Evolutionary conservation across 2,329 filamentous ascomycete genomes (phyloP).

Genomic region (Apiospora rasikravindrae): DNA sequence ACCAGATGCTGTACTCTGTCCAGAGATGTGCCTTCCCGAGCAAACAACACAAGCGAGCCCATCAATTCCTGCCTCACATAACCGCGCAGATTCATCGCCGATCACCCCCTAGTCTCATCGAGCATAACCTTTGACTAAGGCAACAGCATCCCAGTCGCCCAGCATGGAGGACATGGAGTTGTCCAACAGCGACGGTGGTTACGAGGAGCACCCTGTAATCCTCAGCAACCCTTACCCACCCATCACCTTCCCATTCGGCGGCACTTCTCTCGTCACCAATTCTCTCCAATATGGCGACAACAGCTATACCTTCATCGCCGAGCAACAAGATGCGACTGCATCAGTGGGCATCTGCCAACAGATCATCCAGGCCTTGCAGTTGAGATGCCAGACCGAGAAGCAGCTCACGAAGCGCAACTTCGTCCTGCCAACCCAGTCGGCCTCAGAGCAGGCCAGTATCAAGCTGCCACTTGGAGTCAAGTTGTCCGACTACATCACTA

Average conservation of each 20-base stretch:
- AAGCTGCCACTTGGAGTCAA: conserved; percentile 19
- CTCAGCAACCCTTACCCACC: background rate
- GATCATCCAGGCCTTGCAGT: background rate
- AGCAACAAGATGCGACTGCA: background rate
- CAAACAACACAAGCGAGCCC: too few species aligned
- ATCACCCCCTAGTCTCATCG: too few species aligned
- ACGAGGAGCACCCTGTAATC: background rate
- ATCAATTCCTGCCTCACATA: too few species aligned
- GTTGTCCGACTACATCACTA: background rate
- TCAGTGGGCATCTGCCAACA: background rate
- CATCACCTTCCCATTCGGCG: background rate
- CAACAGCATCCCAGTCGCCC: background rate
- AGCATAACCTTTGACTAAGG: background rate
- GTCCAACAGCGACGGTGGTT: background rate
- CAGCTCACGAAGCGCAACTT: background rate
- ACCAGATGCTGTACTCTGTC: too few species aligned
- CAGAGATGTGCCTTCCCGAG: too few species aligned
- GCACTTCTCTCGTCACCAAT: background rate
- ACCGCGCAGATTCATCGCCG: too few species aligned
- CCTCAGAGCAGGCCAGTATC: background rate
- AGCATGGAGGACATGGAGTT: background rate
- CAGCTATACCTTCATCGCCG: background rate
- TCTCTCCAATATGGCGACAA: background rate
- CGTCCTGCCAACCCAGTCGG: background rate
- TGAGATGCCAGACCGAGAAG: background rate